phyloP scores from a whole-genome alignment of 83 land plant species.

The Picea abies region DNA sequence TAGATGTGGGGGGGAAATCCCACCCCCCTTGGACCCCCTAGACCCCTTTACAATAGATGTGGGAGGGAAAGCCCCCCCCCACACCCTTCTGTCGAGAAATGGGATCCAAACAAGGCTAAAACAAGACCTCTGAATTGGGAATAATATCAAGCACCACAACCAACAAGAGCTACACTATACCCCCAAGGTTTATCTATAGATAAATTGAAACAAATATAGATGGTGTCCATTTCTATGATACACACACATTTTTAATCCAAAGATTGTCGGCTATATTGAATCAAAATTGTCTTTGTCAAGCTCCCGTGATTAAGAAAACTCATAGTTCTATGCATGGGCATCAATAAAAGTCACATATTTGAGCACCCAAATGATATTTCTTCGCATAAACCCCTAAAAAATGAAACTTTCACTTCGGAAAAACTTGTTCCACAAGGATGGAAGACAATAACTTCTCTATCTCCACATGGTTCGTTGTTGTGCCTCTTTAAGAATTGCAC shows the following conservation, averaged over 20 bases:
- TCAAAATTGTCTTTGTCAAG: not conserved
- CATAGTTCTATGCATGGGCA: no score
- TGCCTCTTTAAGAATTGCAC: no score
- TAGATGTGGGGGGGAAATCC: no score
- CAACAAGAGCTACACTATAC: not conserved
- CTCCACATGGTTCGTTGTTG: no score
- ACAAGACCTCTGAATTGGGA: no score
- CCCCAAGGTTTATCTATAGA: not conserved
- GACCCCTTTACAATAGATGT: no score
- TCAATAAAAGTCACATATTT: not conserved
- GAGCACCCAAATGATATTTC: conserved; percentile 5
- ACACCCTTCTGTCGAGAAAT: no score
- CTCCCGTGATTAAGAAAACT: not conserved
- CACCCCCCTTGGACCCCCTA: no score
- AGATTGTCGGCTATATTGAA: not conserved
- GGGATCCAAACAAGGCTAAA: no score
- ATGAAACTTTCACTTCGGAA: conserved; percentile 5
- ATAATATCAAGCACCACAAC: no score
- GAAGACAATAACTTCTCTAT: not conserved
- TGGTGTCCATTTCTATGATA: not conserved
- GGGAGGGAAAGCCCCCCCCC: no score
- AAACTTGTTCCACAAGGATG: not conserved
- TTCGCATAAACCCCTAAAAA: not conserved
- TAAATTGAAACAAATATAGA: not conserved
- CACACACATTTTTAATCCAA: not conserved